Conservation (phyloP, 2,329 filamentous ascomycete species). For the Cercospora zeae-maydis region DNA sequence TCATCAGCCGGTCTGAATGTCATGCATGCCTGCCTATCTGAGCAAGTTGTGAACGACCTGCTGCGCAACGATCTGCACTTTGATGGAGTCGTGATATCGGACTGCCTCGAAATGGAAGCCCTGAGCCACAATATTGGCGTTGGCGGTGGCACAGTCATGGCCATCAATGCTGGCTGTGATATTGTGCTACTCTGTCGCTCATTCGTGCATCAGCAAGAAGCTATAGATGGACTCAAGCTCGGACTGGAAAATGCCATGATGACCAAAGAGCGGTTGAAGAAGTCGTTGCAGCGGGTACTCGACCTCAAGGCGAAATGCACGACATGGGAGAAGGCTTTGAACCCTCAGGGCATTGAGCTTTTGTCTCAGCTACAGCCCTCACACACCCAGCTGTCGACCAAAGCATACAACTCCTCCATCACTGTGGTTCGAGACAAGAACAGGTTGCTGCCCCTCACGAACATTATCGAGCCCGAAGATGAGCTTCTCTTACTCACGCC, state of each 20-base stretch:
- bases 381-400: conserved; percentile 75
- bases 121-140: conserved; percentile 96
- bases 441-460: conserved; percentile 75
- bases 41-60: conserved; percentile 88
- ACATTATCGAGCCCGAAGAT: conserved; percentile 76
- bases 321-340: conserved; percentile 86
- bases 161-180: conserved; percentile 93
- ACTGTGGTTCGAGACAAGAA: conserved; percentile 89
- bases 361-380: conserved; percentile 77
- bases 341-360: conserved; percentile 73
- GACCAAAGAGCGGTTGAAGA: conserved; percentile 71
- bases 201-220: conserved; percentile 84
- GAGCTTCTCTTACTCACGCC: conserved; percentile 87
- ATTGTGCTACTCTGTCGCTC: conserved; percentile 83
- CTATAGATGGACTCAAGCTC: conserved; percentile 82
- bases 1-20: conserved; percentile 88
- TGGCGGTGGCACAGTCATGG: conserved; percentile 94
- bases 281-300: conserved; percentile 75
- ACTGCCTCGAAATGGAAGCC: conserved; percentile 95
- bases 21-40: conserved; percentile 88
- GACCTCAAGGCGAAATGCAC: conserved; percentile 80
- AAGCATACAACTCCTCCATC: conserved; percentile 88
- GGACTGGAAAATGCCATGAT: conserved; percentile 90
- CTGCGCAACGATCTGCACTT: conserved; percentile 86
- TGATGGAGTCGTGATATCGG: conserved; percentile 86